These are phyloP conservation scores for Wickerhamomyces sydowiorum DNA, from an alignment of 805 yeast genomes.

Conservation along the genomic window DNA sequence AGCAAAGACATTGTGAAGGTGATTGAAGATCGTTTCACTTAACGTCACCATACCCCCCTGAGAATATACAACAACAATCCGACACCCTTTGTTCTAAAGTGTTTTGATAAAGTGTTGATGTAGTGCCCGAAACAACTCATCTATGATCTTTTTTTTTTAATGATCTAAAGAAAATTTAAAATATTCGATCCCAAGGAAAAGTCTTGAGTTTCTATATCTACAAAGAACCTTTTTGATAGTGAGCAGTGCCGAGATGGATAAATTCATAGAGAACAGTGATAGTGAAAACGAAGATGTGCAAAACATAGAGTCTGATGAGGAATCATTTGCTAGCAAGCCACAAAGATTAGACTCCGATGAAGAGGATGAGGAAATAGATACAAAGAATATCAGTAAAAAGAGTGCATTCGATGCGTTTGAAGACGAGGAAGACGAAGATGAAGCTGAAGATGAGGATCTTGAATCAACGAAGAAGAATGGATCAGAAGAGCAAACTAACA, in stretches of 20 bases:
- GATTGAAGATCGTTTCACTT: background rate
- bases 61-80: no score
- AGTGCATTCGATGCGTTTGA: conserved; percentile 15
- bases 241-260: conserved; percentile 13
- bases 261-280: conserved; percentile 11
- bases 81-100: no score
- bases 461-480: conserved; percentile 1
- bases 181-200: no score
- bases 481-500: conserved; percentile 20
- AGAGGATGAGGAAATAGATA: conserved; percentile 22
- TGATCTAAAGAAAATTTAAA: background rate
- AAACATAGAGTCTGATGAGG: conserved; percentile 21
- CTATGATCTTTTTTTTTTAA: background rate
- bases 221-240: no score
- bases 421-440: conserved; percentile 14
- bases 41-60: no score
- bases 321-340: conserved; percentile 12
- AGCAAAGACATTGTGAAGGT: background rate
- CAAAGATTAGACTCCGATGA: conserved; percentile 19
- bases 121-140: background rate
- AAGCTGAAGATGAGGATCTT: conserved; percentile 9
- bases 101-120: background rate
- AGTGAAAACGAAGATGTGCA: conserved; percentile 7
- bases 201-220: no score
- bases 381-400: conserved; percentile 11